A percentile compares a stretch with the other conserved stretches of the same genome.
Evolutionary conservation across 176 grass and related monocot species (phyloP).

Genomic region (Oryza longistaminata): DNA sequence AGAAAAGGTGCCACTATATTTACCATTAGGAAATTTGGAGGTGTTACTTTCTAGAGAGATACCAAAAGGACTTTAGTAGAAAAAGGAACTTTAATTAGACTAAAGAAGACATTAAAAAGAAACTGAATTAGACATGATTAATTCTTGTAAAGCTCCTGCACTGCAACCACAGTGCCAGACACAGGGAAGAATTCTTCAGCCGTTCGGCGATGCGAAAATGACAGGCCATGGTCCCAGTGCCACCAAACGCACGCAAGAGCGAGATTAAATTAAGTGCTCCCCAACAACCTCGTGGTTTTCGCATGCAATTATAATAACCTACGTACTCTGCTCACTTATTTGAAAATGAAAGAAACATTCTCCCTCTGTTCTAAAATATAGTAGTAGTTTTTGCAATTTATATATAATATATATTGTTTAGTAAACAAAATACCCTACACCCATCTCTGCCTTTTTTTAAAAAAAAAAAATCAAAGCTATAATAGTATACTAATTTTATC

Average conservation of each 20-base stretch:
- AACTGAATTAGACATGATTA: background rate
- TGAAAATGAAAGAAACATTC: background rate
- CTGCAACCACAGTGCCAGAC: background rate
- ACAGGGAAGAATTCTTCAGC: background rate
- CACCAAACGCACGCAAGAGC: background rate
- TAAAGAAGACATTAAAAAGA: too few species aligned
- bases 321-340: background rate
- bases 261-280: background rate
- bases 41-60: too few species aligned
- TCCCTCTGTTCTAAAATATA: too few species aligned
- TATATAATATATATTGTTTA: too few species aligned
- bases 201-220: background rate
- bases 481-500: too few species aligned
- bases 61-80: too few species aligned
- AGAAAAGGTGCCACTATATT: background rate
- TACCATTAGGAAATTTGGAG: background rate
- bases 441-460: too few species aligned
- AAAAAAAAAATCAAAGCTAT: too few species aligned
- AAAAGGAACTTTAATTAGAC: too few species aligned
- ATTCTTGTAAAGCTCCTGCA: background rate
- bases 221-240: background rate
- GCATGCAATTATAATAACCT: slow-evolving; percentile 18
- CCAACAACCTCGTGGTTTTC: background rate
- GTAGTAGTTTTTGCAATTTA: too few species aligned
- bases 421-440: too few species aligned